A percentile compares a stretch with the other conserved stretches of the same genome.
These are phyloP conservation scores for Scolecobasidium constrictum DNA, from an alignment of 2,329 filamentous ascomycete genomes.

Conservation along the genomic window DNA sequence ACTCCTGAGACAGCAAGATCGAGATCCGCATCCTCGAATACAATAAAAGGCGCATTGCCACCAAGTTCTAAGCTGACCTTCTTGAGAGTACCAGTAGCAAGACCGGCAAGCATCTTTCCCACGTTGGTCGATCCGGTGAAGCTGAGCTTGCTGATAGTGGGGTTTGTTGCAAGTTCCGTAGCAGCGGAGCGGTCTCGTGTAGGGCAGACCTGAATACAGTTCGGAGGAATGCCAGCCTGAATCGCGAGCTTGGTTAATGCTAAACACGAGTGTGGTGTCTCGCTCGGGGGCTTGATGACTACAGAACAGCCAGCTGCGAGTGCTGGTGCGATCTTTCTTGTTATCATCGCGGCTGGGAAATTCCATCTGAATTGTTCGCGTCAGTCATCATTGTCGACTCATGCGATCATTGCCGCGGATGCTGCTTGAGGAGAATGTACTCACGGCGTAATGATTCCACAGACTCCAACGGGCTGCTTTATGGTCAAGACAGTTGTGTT, in stretches of 20 bases:
- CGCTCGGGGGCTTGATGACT: slow-evolving; percentile 10
- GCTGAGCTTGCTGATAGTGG: slow-evolving; percentile 9
- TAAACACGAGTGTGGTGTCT: slow-evolving; percentile 8
- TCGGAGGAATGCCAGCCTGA: slow-evolving; percentile 8
- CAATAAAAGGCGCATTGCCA: slow-evolving; percentile 12
- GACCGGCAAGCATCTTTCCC: slow-evolving; percentile 10
- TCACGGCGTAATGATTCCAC: slow-evolving; percentile 18
- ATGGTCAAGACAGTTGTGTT: slow-evolving; percentile 11
- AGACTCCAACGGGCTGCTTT: slow-evolving; percentile 25
- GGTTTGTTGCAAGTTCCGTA: slow-evolving; percentile 8
- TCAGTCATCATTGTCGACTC: no score
- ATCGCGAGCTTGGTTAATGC: slow-evolving; percentile 10
- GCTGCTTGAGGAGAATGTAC: no score
- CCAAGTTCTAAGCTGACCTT: slow-evolving; percentile 11
- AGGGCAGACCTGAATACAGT: slow-evolving; percentile 9
- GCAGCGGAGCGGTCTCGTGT: slow-evolving; percentile 8
- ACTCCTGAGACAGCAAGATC: slow-evolving; percentile 7
- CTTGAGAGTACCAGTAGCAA: slow-evolving; percentile 11
- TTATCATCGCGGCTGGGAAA: slow-evolving; percentile 20
- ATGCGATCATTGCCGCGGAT: slow-evolving; percentile 60
- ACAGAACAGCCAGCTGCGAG: slow-evolving; percentile 11
- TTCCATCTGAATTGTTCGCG: no score
- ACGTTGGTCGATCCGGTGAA: slow-evolving; percentile 11
- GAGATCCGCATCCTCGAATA: slow-evolving; percentile 13
- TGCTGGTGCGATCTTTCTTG: slow-evolving; percentile 18